Evolutionary conservation across 1,284 basidiomycete genomes (phyloP).

Genomic region (Melampsora americana): DNA sequence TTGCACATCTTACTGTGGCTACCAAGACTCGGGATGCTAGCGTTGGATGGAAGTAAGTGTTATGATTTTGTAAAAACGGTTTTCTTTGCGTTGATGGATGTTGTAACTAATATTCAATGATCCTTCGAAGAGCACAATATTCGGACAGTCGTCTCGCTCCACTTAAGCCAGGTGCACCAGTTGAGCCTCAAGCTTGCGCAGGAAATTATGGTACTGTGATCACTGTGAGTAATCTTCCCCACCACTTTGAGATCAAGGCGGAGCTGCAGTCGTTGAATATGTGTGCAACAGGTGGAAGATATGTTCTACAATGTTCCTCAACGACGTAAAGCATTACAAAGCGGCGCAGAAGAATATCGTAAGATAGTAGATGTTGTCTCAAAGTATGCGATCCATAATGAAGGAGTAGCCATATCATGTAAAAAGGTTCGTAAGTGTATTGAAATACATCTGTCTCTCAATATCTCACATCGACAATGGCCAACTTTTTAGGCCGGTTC

Average conservation of each 20-base stretch:
- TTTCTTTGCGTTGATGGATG: constrained; percentile 56
- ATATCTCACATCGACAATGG: neutral
- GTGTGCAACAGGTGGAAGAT: constrained; percentile 71
- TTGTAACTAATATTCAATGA: too few relatives aligned
- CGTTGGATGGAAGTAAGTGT: constrained; percentile 82
- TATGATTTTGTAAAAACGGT: neutral
- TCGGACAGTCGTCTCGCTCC: constrained; percentile 55
- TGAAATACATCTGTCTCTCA: neutral
- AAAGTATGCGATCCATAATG: constrained; percentile 89
- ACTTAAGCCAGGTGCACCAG: constrained; percentile 65
- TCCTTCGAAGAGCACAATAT: constrained; percentile 26
- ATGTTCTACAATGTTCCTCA: constrained; percentile 93
- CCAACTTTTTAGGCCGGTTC: constrained; percentile 24
- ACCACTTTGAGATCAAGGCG: neutral
- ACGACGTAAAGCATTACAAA: constrained; percentile 78
- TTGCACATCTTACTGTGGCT: constrained; percentile 79
- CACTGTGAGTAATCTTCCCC: constrained; percentile 60
- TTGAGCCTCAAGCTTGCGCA: constrained; percentile 81
- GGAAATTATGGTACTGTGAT: constrained; percentile 93
- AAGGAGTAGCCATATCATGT: constrained; percentile 79
- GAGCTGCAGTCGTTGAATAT: neutral
- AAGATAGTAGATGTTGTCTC: constrained; percentile 89
- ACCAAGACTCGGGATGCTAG: constrained; percentile 78
- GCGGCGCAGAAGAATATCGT: constrained; percentile 84
- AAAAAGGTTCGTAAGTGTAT: constrained; percentile 66